phyloP scores from a whole-genome alignment of 2,329 filamentous ascomycete species.

The Xylogone sp. region DNA sequence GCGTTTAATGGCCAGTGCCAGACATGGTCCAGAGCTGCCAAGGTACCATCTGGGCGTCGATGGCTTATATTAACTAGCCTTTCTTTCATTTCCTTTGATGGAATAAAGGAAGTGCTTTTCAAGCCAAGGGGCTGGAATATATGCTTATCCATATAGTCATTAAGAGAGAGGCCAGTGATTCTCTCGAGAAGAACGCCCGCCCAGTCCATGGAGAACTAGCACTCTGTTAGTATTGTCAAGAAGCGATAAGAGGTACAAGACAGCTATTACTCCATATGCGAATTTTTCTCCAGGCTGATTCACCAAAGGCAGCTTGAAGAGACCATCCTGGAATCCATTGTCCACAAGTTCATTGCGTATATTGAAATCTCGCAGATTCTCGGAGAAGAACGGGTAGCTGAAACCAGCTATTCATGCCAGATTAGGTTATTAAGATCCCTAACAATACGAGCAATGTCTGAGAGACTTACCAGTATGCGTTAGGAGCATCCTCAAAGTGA shows the following conservation, averaged over 20 bases:
- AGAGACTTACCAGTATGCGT: constrained; percentile 35
- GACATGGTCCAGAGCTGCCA: constrained; percentile 13
- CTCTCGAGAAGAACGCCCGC: constrained; percentile 47
- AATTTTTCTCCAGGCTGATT: constrained; percentile 61
- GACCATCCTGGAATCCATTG: constrained; percentile 22
- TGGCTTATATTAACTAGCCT: constrained; percentile 54
- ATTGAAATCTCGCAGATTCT: constrained; percentile 43
- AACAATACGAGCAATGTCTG: too few species aligned
- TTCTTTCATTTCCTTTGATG: constrained; percentile 44
- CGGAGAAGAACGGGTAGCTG: constrained; percentile 52
- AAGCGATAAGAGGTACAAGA: not conserved
- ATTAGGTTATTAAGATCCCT: too few species aligned
- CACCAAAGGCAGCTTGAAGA: constrained; percentile 36
- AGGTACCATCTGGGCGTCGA: constrained; percentile 39
- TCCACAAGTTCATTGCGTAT: constrained; percentile 33
- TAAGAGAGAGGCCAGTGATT: constrained; percentile 37
- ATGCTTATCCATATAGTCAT: constrained; percentile 45
- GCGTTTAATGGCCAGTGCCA: constrained; percentile 9
- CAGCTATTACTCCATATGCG: constrained; percentile 48
- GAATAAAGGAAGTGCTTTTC: constrained; percentile 18
- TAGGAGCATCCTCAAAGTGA: constrained; percentile 56
- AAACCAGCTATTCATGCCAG: constrained; percentile 40
- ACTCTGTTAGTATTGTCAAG: not conserved
- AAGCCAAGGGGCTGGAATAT: constrained; percentile 41
- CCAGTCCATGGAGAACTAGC: constrained; percentile 53